Evolutionary conservation across 169 alveolate genomes (phyloP), one percentile per base, ranked within the genome.

Genomic region (Cystoisospora suis): DNA sequence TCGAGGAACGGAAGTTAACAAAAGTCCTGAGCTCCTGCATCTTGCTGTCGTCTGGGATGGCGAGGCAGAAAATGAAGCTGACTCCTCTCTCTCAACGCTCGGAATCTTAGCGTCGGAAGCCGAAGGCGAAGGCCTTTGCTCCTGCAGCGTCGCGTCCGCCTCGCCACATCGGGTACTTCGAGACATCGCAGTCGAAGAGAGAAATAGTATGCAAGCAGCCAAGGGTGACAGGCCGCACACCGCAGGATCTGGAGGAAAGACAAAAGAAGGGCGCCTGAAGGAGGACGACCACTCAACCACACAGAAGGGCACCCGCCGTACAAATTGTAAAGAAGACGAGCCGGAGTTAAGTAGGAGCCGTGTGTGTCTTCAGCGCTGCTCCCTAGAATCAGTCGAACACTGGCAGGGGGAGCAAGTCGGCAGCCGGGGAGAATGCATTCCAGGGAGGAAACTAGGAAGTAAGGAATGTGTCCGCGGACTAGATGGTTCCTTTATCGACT

Each of bases 1-100:
- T 27, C 93, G 98, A 77, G 99, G 99, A 46, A 97, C 99, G 42
- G 98, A 97, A 90, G 96, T 94, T 40, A 96, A 96, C 34, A 95
- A 97, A 92, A 94, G 97, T 23, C 99, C 99, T 15, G 99, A 97
- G 94, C 96, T 97, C 98, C 96, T 97, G 61, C 90, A 79, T 32
- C 42, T 53, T 29, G 46, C 70, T n/a, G 83, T 72, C 56, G 40
- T 72, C 56, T 29, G 0, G 83, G 75, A 61, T 6, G 29, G 34
- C 75, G 75, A 61, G 34, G 75, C 29, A 53, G 65, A 53, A 53
- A 53, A 53, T 53, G 12, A 23, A 15, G 29, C 23, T 53, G 23
- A 12, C 23, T 12, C 65, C 23, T 53, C 29, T 12, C 29, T 53
- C 65, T 15, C 29, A 12, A 53, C 65, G 65, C 65, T 53, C 29